Base-by-base conservation (phyloP, 768 basidiomycete species). In the Macrolepiota dolichaula region DNA sequence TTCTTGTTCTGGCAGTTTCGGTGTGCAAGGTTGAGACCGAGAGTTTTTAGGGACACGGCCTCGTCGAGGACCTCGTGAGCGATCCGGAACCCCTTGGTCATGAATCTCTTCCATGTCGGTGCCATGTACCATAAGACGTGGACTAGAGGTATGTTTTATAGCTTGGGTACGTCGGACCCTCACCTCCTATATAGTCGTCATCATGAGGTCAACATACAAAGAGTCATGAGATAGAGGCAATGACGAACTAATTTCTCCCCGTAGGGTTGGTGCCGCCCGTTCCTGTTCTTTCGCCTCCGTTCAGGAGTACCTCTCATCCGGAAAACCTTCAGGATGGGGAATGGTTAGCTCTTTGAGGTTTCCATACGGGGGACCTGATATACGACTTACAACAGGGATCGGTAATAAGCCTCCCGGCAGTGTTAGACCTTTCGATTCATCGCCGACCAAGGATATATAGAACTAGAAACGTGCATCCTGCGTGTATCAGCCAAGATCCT, bases 391-490 rank as follows among this genome's bases (percentile, higher is more conserved):
- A 47, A 37, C 10, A 24, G 36, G 46, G 35, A 24, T 19, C 27
- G 44, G 46, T 27, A 10, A 22, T 17, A n/a, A 32, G 19, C 38
- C 29, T 32, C 24, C 19, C 10, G 47, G 46, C 47, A 47, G 56
- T 17, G 29, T 32, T 25, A 7, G n/a, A 12, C 46, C 46, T 24
- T n/a, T 36, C 25, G 24, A 17, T 2, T 3, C n/a, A 49, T 47
- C 29, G 42, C n/a, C n/a, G 3, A 32, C 47, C 42, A 25, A 38
- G 13, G 56, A 57, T 57, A 57, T 50, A 49, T 57, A 57, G 19
- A n/a, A 17, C 2, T 19, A 35, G 22, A 36, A 27, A 50, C 32
- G 36, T 25, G 29, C 12, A 15, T 11, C n/a, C 47, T 36, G 27
- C 56, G 13, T 50, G 47, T 13, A 50, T 57, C 56, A 49, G 38